Evolutionary conservation across 371 early-diverging fungal species (phyloP).

Genomic region (Mortierella sp.): DNA sequence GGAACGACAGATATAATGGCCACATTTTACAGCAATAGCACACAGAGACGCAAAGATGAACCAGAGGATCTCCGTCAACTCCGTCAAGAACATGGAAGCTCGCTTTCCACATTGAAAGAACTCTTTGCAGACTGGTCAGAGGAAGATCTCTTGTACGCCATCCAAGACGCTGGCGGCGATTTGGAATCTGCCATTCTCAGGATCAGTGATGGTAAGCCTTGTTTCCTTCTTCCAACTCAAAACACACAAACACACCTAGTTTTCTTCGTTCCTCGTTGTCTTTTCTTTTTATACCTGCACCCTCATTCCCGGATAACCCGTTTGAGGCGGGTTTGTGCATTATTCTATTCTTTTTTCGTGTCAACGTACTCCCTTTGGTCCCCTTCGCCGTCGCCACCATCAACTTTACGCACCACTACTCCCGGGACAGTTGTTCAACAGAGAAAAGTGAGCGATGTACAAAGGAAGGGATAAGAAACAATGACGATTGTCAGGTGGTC

Average conservation of each 20-base stretch:
- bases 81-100: constrained; percentile 72
- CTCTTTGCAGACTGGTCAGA: constrained; percentile 93
- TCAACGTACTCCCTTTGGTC: neutral
- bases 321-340: neutral
- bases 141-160: constrained; percentile 85
- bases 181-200: constrained; percentile 83
- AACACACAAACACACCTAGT: neutral
- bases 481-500: neutral
- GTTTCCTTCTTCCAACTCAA: too few species aligned
- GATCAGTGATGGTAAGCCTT: constrained; percentile 86
- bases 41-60: constrained; percentile 62
- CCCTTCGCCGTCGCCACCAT: neutral
- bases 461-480: neutral
- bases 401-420: neutral
- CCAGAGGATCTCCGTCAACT: constrained; percentile 76
- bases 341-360: neutral
- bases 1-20: constrained; percentile 10
- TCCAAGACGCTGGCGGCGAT: constrained; percentile 91
- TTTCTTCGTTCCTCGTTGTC: neutral
- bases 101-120: constrained; percentile 81
- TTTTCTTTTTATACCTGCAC: neutral
- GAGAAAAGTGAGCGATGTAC: too few species aligned
- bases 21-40: constrained; percentile 32
- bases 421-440: neutral
- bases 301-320: neutral